phyloP scores from a whole-genome alignment of 495 filamentous ascomycete species.

The Gamarada debralockiae region DNA sequence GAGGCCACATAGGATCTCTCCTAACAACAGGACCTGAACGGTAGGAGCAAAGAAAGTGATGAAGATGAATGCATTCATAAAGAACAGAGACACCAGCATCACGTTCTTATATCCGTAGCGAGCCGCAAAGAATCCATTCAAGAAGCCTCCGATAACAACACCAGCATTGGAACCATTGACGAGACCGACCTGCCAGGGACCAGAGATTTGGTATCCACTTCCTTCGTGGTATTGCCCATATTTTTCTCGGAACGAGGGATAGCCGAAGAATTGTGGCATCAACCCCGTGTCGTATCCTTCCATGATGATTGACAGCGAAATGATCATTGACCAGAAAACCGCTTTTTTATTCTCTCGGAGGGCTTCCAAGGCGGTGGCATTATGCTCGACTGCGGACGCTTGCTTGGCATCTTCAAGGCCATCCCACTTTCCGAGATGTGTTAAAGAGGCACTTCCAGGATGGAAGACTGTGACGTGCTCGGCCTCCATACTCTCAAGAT shows the following conservation, averaged over 20 bases:
- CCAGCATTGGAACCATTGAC: slow-evolving; percentile 1
- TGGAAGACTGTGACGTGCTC: too few species aligned
- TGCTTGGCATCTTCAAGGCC: too few species aligned
- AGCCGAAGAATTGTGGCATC: background rate
- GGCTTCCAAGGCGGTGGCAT: background rate
- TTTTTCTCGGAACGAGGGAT: background rate
- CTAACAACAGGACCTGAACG: slow-evolving; percentile 55
- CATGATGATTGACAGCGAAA: background rate
- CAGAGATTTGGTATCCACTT: slow-evolving; percentile 34
- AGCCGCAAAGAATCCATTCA: slow-evolving; percentile 42
- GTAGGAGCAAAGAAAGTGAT: slow-evolving; percentile 58
- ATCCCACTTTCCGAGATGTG: too few species aligned
- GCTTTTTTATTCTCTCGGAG: background rate
- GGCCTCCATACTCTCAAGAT: too few species aligned
- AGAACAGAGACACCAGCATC: slow-evolving; percentile 52
- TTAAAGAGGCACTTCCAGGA: too few species aligned
- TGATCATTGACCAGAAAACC: background rate
- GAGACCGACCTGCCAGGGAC: slow-evolving; percentile 21
- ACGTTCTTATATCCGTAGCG: slow-evolving; percentile 47
- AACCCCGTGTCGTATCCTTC: background rate
- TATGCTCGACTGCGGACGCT: background rate
- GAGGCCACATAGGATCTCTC: slow-evolving; percentile 66
- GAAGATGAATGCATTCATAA: slow-evolving; percentile 47
- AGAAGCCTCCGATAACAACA: slow-evolving; percentile 29
- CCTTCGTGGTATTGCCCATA: slow-evolving; percentile 36